Evolutionary conservation across 176 grass and related monocot genomes (phyloP), one percentile per base, ranked within the genome.

Genomic region (Aegilops speltoides): DNA sequence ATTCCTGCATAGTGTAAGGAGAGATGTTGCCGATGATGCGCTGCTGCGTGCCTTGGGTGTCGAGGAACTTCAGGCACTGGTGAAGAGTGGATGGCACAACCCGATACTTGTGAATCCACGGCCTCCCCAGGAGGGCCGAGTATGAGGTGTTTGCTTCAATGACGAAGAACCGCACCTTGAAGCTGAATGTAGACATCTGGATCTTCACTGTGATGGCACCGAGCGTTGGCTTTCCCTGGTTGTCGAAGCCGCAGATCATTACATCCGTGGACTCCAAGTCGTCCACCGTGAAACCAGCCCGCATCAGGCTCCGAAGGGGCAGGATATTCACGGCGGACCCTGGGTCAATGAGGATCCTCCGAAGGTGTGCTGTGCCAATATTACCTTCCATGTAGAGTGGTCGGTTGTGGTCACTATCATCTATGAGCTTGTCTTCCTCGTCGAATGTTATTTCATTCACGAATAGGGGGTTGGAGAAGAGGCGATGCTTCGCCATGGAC

Each of bases 391-490:
- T 1, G 5, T 54, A 61, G 8, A 61, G 59, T 3, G 59, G 59
- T 23, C 59, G 59, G 22, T 61, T 61, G 22, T 61, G 59, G 22
- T 22, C 59, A 61, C 59, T 22, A 61, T 61, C 59, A 3, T 61
- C 22, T 17, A 61, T 24, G 59, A 61, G 48, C 48, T 54, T 54
- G 15, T 54, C 48, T 2, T 54, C 15, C 14, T 19, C 48, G 16
- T 54, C 5, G 5, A 54, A 54, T 17, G 48, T 17, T 1, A 54
- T 17, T 17, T 54, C 43, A 1, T 69, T 82, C 3, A 52, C 6
- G 1, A n/a, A 20, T 0, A 33, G 0, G 0, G 28, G 19, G 2
- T 36, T 33, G 4, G 9, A 2, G 10, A 54, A 2, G 10, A 54
- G 17, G 0, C 20, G 12, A 68, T 68, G 24, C 1, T 50, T 68